These are phyloP conservation scores for Mortierella sp. DNA, from an alignment of 371 early-diverging fungal genomes.

Conservation along the genomic window DNA sequence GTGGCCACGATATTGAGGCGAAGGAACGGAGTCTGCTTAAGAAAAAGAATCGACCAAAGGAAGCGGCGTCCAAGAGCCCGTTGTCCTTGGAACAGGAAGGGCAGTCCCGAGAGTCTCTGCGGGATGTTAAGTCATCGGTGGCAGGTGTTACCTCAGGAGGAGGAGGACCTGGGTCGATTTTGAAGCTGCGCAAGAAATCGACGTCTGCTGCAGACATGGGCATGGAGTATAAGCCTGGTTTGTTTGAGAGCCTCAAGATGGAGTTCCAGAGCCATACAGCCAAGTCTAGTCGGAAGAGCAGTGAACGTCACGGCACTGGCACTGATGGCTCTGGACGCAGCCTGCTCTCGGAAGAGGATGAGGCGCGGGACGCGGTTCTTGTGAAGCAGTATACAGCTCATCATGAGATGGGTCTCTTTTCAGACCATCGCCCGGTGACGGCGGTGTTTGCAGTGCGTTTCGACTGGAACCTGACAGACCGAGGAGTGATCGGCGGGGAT, in stretches of 20 bases:
- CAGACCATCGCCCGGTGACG: slow-evolving; percentile 72
- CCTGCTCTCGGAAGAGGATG: slow-evolving; percentile 37
- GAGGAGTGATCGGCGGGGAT: slow-evolving; percentile 24
- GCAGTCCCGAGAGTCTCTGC: too few relatives aligned
- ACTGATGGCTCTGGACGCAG: too few relatives aligned
- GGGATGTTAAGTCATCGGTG: too few relatives aligned
- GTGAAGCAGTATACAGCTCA: slow-evolving; percentile 53
- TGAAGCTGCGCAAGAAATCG: slow-evolving; percentile 15
- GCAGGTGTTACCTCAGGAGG: too few relatives aligned
- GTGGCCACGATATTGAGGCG: slow-evolving; percentile 1
- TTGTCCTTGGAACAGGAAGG: background rate
- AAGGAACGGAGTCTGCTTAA: slow-evolving; percentile 32
- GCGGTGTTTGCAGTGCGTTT: slow-evolving; percentile 67
- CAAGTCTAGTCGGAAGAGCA: too few relatives aligned
- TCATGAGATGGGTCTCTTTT: slow-evolving; percentile 52
- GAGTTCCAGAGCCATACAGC: slow-evolving; percentile 16
- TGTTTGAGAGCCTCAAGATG: slow-evolving; percentile 25
- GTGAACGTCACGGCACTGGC: background rate
- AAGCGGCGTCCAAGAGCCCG: background rate
- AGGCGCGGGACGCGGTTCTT: slow-evolving; percentile 38
- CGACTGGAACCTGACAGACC: slow-evolving; percentile 56
- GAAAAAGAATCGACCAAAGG: slow-evolving; percentile 16
- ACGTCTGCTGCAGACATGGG: slow-evolving; percentile 12
- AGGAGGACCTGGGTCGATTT: slow-evolving; percentile 5
- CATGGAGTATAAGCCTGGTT: slow-evolving; percentile 20